Evolutionary conservation across 1,139 yeast species (phyloP), one percentile per base, ranked within the genome.

Genomic region (Yamadazyma dendronema): DNA sequence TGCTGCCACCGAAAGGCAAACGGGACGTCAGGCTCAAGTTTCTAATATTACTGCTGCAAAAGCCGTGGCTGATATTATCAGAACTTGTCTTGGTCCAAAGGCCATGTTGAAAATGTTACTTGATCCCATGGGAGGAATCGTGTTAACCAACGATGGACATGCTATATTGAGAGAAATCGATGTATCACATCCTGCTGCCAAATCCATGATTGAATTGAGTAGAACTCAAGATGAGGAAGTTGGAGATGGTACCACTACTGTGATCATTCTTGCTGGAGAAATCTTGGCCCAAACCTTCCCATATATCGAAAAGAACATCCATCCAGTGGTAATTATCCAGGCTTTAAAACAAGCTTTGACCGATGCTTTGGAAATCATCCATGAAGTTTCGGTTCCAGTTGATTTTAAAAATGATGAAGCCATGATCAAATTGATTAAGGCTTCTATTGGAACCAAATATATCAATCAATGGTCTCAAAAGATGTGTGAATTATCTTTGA

Each of bases 151-250:
- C 63, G 99, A 94, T 61, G 99, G 99, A 6, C 97, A 90, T 61
- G 97, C 95, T 9, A 87, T 87, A 41, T 69, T 87, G 50, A 74
- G 95, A 54, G 96, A 87, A 60, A 86, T 87, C 46, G 95, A 87
- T 56, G 95, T 87, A 42, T 85, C 94, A 3, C 97, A 89, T 58
- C 98, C 99, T 4, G 98, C 98, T 7, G 98, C 99, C 37, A 94
- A 94, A 66, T 85, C 96, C 24, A 94, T 94, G 97, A 86, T 94
- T 57, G 98, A 94, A 65, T 76, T 94, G 51, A 83, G 95, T 53
- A 79, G 98, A 67, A 90, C 98, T 7, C 98, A 92, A 67, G 99
- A 94, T 59, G 99, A 94, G 65, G 98, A 94, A 67, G 97, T 92
- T 44, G 98, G 98, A 37, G 98, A 92, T 60, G 98, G 98, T 46